Base-by-base conservation (phyloP, 2,329 filamentous ascomycete species). In the Verticillium tricorpus region DNA sequence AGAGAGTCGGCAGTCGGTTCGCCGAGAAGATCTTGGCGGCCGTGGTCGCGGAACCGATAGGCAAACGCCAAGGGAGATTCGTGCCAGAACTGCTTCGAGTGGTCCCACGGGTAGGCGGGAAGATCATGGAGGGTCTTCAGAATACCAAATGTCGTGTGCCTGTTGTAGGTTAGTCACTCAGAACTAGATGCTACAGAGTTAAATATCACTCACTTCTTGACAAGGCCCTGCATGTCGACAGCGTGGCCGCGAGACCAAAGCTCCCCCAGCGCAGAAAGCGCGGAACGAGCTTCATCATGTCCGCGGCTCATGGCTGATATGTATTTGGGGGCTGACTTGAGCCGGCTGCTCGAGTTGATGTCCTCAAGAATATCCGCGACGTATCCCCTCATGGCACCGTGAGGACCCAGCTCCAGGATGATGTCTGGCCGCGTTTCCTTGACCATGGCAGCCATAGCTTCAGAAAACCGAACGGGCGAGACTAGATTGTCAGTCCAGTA, bases 41-140 rank as follows among this genome's bases (percentile, higher is more conserved):
- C 75, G 59, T 77, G 77, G 31, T 76, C 71, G 15, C 80, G 74
- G 61, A 80, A 77, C 2, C 82, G 76, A 56, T 77, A 76, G 12
- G 77, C 73, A 15, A 70, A 67, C 22, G 78, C 79, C 2, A 81
- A 67, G 50, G 80, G 77, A 1, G 80, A 80, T 62, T 86, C 83
- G 63, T 82, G 77, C 83, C 83, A 85, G 67, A 84, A 83, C 1
- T 69, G 72, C 31, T 77, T 81, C 31, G 73, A 70, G 62, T 85
- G 83, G 34, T 85, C 83, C 82, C 83, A 86, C 2, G 80, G 76
- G 63, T 85, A 85, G 1, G 76, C 73, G 2, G 84, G 83, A 35
- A 86, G 68, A 62, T 80, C 77, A 1, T 73, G 66, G 3, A 85
- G 70, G 22, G 77, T 65, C 31, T 63, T 60, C 50, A 45, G 45